Conservation (phyloP, 352 stramenopile genomes). For the Pythium scleroteichum region DNA sequence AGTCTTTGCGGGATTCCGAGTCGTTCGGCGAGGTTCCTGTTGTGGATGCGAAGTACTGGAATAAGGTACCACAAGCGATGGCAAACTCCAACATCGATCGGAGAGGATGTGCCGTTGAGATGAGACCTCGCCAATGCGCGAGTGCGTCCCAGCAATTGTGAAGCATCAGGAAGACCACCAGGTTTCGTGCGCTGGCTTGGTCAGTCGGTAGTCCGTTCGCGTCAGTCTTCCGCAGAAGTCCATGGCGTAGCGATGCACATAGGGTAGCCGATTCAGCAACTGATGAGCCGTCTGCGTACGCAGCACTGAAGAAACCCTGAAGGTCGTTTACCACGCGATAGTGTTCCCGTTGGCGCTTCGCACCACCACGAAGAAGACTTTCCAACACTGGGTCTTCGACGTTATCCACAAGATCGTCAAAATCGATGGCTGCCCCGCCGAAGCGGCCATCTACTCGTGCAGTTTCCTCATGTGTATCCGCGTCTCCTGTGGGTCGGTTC, state of each 20-base stretch:
- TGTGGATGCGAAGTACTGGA: slow-evolving; percentile 33
- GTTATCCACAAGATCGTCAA: not conserved
- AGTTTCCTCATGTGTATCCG: slow-evolving; percentile 13
- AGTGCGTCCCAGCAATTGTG: slow-evolving; percentile 63
- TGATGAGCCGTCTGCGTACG: slow-evolving; percentile 31
- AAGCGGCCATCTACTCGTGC: not conserved
- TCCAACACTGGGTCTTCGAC: not conserved
- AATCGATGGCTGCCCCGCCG: not conserved
- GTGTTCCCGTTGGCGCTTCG: slow-evolving; percentile 43
- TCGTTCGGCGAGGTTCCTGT: slow-evolving; percentile 11
- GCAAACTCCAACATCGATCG: slow-evolving; percentile 44
- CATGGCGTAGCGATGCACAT: slow-evolving; percentile 8
- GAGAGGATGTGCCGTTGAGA: slow-evolving; percentile 1
- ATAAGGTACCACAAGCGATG: slow-evolving; percentile 39
- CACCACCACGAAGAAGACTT: slow-evolving; percentile 6
- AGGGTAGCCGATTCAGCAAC: slow-evolving; percentile 19
- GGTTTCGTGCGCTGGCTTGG: slow-evolving; percentile 22
- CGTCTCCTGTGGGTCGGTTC: slow-evolving; percentile 28
- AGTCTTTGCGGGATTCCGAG: slow-evolving; percentile 1
- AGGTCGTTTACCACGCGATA: slow-evolving; percentile 54
- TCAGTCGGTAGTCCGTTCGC: slow-evolving; percentile 10
- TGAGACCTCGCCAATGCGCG: slow-evolving; percentile 35
- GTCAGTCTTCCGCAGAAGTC: slow-evolving; percentile 12
- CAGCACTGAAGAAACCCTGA: slow-evolving; percentile 46
- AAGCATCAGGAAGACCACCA: slow-evolving; percentile 54